Base-by-base conservation (phyloP, 768 basidiomycete species). In the Asterophora parasitica region DNA sequence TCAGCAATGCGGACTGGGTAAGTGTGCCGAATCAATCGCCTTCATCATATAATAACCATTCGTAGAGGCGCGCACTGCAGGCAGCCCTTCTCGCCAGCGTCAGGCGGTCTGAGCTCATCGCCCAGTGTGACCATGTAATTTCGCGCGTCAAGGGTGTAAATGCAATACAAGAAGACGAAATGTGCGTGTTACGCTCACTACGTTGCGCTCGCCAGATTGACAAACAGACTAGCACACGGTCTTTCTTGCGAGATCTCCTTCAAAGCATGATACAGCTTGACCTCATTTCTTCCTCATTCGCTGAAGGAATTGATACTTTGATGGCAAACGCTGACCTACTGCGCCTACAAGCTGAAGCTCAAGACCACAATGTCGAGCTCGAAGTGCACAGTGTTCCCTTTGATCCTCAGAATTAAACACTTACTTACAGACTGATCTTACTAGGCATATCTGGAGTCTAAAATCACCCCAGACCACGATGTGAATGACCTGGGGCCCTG, bases 1-100 rank as follows among this genome's bases (percentile, higher is more conserved):
- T 73, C 2, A 59, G 72, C 1, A 77, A 75, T 40, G 62, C 67
- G 10, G 85, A 89, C 52, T 80, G 78, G 76, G 88, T 85, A 56
- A 49, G 15, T 20, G 30, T 17, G 10, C 10, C 33, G 4, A 31
- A n/a, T 26, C 27, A 4, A 33, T 4, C 2, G 26, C 36, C 33
- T n/a, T 33, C 27, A 28, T 1, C 36, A 30, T 10, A 31, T 12
- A 10, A 51, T 50, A 32, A 51, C 49, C 51, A 11, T 28, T 42
- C 20, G 15, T 43, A 74, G 73, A 59, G 65, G 54, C 54, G 61
- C 34, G 68, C 67, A 8, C 67, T 83, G 57, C 77, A 81, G 51
- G 55, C 69, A 31, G 80, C 80, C 0, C 56, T 85, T 27, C 66
- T 73, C 13, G 57, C 72, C 3, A 59, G 80, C 9, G 65, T 78